phyloP scores from a whole-genome alignment of 768 basidiomycete genomes.

The Termitomyces sp. region DNA sequence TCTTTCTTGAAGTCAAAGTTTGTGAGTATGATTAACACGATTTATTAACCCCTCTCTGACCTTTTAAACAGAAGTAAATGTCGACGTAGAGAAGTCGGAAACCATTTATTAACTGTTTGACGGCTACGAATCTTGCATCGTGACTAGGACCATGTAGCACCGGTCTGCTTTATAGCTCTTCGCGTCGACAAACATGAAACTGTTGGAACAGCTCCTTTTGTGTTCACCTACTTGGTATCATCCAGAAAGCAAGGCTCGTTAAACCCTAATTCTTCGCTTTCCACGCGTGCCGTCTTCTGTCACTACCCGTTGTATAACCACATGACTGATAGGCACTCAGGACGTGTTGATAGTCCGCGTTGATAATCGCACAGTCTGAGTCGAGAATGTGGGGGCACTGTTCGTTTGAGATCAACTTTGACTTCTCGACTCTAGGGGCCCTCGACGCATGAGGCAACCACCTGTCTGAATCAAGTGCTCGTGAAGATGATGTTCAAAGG shows the following conservation, averaged over 20 bases:
- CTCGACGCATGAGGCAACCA: too few species aligned
- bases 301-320: too few species aligned
- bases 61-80: neutral
- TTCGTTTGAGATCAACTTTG: too few species aligned
- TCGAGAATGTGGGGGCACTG: too few species aligned
- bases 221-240: neutral
- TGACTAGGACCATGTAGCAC: neutral
- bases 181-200: neutral
- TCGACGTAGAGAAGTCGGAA: neutral
- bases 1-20: slow-evolving; percentile 7
- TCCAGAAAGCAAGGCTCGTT: too few species aligned
- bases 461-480: too few species aligned
- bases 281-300: neutral
- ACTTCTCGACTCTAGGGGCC: too few species aligned
- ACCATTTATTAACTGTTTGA: neutral
- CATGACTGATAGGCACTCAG: too few species aligned
- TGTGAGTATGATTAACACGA: slow-evolving; percentile 2
- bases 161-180: neutral
- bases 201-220: too few species aligned
- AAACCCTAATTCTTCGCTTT: neutral
- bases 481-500: too few species aligned
- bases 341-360: too few species aligned
- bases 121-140: neutral
- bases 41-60: neutral
- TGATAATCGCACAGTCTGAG: too few species aligned